Percentiles rank a stretch among this genome's conserved stretches.
These are phyloP conservation scores for Plasmodium gonderi DNA, from an alignment of 169 alveolate species.

Conservation along the genomic window DNA sequence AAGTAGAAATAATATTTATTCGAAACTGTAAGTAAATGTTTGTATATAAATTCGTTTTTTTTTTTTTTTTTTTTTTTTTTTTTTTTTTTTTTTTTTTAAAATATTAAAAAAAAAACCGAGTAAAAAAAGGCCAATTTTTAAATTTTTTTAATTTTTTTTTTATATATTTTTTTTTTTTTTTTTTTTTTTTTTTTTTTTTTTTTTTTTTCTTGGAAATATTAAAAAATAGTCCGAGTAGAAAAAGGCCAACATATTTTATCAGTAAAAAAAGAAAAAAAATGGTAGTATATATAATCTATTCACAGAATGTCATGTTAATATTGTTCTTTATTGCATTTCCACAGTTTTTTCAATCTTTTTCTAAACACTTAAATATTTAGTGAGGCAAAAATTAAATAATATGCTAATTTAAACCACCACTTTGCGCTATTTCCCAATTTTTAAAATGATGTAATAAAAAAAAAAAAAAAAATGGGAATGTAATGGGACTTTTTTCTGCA, in stretches of 20 bases:
- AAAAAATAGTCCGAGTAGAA: too few relatives aligned
- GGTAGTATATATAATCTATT: neutral
- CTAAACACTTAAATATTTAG: neutral
- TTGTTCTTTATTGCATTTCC: neutral
- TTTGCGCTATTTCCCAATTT: too few relatives aligned
- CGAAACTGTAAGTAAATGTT: neutral
- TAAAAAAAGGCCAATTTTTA: too few relatives aligned
- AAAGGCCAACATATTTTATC: too few relatives aligned
- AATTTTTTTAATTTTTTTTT: too few relatives aligned
- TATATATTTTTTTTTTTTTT: too few relatives aligned
- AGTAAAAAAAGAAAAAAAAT: neutral
- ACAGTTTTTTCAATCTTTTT: neutral
- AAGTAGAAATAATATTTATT: neutral
- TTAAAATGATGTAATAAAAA: too few relatives aligned
- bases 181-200: too few relatives aligned
- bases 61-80: too few relatives aligned
- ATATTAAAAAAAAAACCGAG: neutral
- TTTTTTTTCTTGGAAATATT: too few relatives aligned
- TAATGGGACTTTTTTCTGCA: too few relatives aligned
- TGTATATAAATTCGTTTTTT: neutral
- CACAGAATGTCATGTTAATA: neutral
- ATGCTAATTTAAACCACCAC: neutral
- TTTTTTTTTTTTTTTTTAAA: neutral
- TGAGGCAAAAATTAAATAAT: neutral
- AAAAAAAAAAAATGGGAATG: too few relatives aligned